Evolutionary conservation across 805 yeast species (phyloP).

Genomic region (Spathaspora boniae): DNA sequence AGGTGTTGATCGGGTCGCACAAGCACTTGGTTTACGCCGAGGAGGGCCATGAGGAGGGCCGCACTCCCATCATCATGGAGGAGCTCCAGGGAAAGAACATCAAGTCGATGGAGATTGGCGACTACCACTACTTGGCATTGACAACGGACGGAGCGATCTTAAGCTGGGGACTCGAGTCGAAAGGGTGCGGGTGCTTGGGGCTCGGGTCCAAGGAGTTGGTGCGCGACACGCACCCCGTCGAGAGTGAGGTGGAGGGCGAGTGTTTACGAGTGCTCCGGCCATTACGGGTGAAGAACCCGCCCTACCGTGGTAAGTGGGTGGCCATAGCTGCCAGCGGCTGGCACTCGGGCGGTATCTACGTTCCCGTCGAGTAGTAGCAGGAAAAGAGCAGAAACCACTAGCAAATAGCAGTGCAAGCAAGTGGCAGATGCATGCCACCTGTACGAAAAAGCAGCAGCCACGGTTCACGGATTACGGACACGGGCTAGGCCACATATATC

Average conservation of each 20-base stretch:
- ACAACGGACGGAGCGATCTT: constrained; percentile 52
- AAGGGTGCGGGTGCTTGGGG: constrained; percentile 68
- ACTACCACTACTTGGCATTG: constrained; percentile 67
- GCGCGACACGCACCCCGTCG: constrained; percentile 5
- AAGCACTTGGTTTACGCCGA: constrained; percentile 11
- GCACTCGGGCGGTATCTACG: constrained; percentile 66
- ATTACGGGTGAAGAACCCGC: constrained; percentile 36
- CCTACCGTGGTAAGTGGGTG: constrained; percentile 42
- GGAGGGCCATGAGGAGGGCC: constrained; percentile 14
- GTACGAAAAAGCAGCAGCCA: too few species aligned
- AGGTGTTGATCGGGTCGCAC: constrained; percentile 38
- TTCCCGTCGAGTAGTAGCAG: constrained; percentile 8
- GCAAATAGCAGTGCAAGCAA: too few species aligned
- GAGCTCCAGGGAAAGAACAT: constrained; percentile 22
- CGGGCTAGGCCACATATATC: too few species aligned
- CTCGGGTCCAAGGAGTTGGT: constrained; percentile 33
- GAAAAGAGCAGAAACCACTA: too few species aligned
- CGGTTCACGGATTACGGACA: too few species aligned
- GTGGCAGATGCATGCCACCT: too few species aligned
- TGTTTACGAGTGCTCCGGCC: constrained; percentile 26
- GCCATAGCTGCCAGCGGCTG: constrained; percentile 75
- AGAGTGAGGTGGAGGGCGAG: constrained; percentile 16
- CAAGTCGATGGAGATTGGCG: constrained; percentile 63
- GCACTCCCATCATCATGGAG: constrained; percentile 4
- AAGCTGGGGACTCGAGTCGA: constrained; percentile 68